phyloP scores from a whole-genome alignment of 345 rosid genomes.

The Sisymbrium irio region DNA sequence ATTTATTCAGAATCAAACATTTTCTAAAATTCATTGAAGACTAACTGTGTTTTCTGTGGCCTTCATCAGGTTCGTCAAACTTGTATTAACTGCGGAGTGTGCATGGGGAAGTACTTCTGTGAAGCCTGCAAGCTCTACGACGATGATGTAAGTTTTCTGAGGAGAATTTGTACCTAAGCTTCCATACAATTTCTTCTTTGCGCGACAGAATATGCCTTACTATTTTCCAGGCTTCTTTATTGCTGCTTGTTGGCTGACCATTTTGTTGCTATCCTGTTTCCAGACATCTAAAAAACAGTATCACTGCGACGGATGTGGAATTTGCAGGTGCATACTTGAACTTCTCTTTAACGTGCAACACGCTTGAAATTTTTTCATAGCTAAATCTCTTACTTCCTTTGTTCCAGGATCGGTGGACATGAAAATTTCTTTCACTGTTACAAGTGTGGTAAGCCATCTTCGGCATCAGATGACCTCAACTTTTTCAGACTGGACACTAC shows the following conservation, averaged over 20 bases:
- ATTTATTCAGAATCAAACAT: background rate
- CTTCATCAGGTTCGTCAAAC: constrained; percentile 55
- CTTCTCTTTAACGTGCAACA: background rate
- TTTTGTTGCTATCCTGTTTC: constrained; percentile 20
- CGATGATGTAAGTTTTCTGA: constrained; percentile 65
- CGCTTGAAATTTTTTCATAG: background rate
- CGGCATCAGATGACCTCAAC: background rate
- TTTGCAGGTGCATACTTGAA: constrained; percentile 67
- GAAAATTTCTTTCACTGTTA: constrained; percentile 87
- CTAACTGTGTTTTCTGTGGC: constrained; percentile 15
- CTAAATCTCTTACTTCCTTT: background rate
- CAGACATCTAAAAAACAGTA: constrained; percentile 80
- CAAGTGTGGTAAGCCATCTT: constrained; percentile 71
- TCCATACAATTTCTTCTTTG: background rate
- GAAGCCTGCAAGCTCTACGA: constrained; percentile 73
- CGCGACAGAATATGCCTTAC: background rate
- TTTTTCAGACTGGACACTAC: background rate
- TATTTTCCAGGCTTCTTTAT: background rate
- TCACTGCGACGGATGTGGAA: constrained; percentile 87
- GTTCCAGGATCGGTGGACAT: constrained; percentile 69
- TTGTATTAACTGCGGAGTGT: constrained; percentile 75
- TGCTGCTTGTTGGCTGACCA: constrained; percentile 1
- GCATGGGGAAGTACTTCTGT: constrained; percentile 86
- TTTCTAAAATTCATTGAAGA: background rate
- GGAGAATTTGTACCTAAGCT: background rate